A percentile compares a stretch with the other conserved stretches of the same genome.
Conservation (phyloP, 2,329 filamentous ascomycete genomes). For the Scedosporium minutisporum region DNA sequence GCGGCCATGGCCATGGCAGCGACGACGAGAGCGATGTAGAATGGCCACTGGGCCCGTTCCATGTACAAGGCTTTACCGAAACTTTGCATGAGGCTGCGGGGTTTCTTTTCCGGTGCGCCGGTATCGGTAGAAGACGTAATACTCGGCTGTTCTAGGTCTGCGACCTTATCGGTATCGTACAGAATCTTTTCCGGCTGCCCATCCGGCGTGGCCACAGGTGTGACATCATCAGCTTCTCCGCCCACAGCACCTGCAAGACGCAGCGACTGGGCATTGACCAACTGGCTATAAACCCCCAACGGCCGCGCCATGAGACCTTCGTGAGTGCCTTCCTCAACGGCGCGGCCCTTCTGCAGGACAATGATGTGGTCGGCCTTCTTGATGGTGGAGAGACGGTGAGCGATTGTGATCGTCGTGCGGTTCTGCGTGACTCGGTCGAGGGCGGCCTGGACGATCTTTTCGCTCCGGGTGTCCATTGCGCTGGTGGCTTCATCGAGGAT, state of each 20-base stretch:
- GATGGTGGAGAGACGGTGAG: constrained; percentile 17
- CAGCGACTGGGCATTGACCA: constrained; percentile 56
- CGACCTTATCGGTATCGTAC: constrained; percentile 19
- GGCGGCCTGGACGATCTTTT: constrained; percentile 28
- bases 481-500: constrained; percentile 73
- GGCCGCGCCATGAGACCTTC: constrained; percentile 48
- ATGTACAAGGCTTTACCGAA: constrained; percentile 49
- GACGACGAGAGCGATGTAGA: constrained; percentile 40
- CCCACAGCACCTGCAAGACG: constrained; percentile 35
- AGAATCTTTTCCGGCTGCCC: constrained; percentile 16
- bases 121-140: constrained; percentile 34
- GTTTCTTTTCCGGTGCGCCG: constrained; percentile 21
- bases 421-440: constrained; percentile 11
- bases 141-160: constrained; percentile 19
- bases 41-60: constrained; percentile 39
- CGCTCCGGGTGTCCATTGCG: constrained; percentile 43
- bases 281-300: constrained; percentile 54
- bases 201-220: not conserved
- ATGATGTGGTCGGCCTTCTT: constrained; percentile 25
- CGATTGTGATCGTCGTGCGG: constrained; percentile 16
- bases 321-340: constrained; percentile 28
- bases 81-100: constrained; percentile 37
- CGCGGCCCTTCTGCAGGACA: constrained; percentile 32
- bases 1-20: constrained; percentile 28
- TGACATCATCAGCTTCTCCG: not conserved